Conservation (phyloP, 2,329 filamentous ascomycete species). For the Cladosporium colombiae region DNA sequence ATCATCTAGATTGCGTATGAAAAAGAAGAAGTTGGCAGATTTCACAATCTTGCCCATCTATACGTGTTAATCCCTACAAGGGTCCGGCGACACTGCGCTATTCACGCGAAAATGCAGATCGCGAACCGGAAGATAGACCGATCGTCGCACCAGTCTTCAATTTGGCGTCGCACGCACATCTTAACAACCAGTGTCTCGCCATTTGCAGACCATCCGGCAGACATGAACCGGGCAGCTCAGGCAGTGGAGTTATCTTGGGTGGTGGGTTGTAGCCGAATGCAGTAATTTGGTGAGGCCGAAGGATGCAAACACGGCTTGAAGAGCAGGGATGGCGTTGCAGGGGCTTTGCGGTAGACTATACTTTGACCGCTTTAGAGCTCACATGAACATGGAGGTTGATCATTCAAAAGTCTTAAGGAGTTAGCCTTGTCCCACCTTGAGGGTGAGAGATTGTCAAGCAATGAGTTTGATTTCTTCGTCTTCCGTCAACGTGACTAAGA, state of each 20-base stretch:
- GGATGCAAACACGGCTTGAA: background rate
- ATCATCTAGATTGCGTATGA: background rate
- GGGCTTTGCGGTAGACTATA: background rate
- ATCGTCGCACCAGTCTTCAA: background rate
- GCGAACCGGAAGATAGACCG: background rate
- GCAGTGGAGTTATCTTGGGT: background rate
- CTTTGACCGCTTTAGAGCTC: background rate
- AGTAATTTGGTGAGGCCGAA: background rate
- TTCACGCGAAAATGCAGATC: background rate
- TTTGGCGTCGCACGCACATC: background rate
- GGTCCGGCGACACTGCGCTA: background rate
- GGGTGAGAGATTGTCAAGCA: too few species aligned
- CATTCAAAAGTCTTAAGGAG: background rate
- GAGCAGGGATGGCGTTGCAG: background rate
- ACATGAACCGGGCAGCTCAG: background rate
- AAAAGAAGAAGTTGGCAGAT: background rate
- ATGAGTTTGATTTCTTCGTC: background rate
- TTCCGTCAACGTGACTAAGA: background rate
- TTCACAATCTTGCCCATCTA: background rate
- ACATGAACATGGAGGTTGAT: background rate
- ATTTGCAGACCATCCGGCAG: background rate
- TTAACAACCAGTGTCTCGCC: background rate
- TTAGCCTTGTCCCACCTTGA: too few species aligned
- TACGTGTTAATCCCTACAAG: background rate
- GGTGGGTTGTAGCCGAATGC: background rate